Conservation (phyloP, 2,329 filamentous ascomycete genomes). For the Aspergillus glaucus region DNA sequence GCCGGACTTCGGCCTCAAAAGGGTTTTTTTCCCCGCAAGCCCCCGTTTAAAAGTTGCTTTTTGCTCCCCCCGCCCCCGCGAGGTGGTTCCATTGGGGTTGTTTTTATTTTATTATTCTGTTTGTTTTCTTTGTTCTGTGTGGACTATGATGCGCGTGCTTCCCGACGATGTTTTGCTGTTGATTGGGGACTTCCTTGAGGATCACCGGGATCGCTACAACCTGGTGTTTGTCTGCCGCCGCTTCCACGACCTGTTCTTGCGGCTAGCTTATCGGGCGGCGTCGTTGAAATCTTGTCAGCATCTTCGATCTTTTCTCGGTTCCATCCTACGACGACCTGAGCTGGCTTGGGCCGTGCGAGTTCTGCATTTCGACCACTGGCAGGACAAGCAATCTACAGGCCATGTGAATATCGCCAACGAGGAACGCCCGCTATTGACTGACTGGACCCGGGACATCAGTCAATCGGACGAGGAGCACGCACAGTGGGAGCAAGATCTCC, state of each 20-base stretch:
- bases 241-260: conserved; percentile 23
- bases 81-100: too few species aligned
- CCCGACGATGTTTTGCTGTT: conserved; percentile 26
- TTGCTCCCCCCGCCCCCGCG: too few species aligned
- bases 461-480: conserved; percentile 14
- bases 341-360: conserved; percentile 19
- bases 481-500: conserved; percentile 18
- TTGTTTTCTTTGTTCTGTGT: too few species aligned
- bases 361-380: conserved; percentile 19
- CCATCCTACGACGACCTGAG: conserved; percentile 14
- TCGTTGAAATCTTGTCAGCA: conserved; percentile 12
- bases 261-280: conserved; percentile 16
- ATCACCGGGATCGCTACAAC: conserved; percentile 19
- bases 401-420: neutral
- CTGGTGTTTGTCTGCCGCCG: conserved; percentile 19
- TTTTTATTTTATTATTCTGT: too few species aligned
- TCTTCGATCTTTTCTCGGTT: conserved; percentile 15
- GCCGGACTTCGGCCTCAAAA: too few species aligned
- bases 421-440: conserved; percentile 6
- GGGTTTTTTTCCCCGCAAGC: too few species aligned
- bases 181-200: conserved; percentile 21
- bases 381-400: neutral
- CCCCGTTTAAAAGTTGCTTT: too few species aligned
- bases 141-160: conserved; percentile 14
- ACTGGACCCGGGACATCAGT: conserved; percentile 7